Conservation (phyloP, 441 rosid genomes). For the Mallotus japonicus region DNA sequence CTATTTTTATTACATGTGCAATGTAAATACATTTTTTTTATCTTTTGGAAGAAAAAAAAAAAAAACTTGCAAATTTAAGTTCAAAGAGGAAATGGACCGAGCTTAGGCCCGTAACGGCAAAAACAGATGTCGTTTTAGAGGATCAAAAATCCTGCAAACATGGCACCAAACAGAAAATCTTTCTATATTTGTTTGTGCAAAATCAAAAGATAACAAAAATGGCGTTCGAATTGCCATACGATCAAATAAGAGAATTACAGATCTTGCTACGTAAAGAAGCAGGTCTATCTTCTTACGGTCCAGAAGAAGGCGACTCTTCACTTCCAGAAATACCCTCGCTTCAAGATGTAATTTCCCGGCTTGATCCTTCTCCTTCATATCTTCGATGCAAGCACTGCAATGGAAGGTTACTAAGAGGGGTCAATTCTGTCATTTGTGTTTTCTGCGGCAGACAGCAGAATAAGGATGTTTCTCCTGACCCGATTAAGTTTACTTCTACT, state of each 20-base stretch:
- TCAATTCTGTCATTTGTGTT: slow-evolving; percentile 60
- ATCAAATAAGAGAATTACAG: slow-evolving; percentile 54
- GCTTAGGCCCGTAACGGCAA: too few species aligned
- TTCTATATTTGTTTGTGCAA: too few species aligned
- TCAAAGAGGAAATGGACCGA: too few species aligned
- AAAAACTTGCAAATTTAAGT: too few species aligned
- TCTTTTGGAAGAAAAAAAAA: too few species aligned
- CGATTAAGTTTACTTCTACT: slow-evolving; percentile 66
- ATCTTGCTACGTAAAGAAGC: slow-evolving; percentile 62
- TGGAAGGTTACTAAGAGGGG: slow-evolving; percentile 61
- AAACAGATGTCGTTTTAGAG: too few species aligned
- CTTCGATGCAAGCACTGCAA: slow-evolving; percentile 71
- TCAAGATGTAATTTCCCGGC: slow-evolving; percentile 44
- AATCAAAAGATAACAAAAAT: slow-evolving; percentile 27
- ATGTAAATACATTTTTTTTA: too few species aligned
- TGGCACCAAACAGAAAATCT: too few species aligned
- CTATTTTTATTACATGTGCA: too few species aligned
- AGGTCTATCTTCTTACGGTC: slow-evolving; percentile 50
- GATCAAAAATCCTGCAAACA: too few species aligned
- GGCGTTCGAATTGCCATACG: slow-evolving; percentile 59
- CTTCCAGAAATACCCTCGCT: slow-evolving; percentile 42
- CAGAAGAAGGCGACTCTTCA: slow-evolving; percentile 44
- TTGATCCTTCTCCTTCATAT: slow-evolving; percentile 57
- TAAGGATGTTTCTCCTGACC: slow-evolving; percentile 49
- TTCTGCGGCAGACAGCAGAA: slow-evolving; percentile 67